Conservation (phyloP, 2,329 filamentous ascomycete species). For the Colletotrichum truncatum region DNA sequence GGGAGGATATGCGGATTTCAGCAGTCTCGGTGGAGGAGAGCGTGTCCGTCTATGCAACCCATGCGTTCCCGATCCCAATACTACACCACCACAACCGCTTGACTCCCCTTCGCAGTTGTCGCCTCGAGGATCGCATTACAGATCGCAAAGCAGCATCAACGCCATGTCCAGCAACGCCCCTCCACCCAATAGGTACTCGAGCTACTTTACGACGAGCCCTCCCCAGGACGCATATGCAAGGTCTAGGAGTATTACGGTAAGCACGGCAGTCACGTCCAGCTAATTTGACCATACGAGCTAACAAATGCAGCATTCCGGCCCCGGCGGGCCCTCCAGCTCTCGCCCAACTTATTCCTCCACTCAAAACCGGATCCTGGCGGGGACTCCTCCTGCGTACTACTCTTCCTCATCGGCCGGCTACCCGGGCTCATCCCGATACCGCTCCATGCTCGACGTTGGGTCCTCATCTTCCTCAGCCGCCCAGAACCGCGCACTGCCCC, state of each 20-base stretch:
- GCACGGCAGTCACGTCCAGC: not conserved
- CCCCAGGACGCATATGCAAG: constrained; percentile 44
- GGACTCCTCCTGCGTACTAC: constrained; percentile 47
- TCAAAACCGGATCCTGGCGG: constrained; percentile 50
- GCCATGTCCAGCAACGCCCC: constrained; percentile 40
- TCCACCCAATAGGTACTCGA: constrained; percentile 43
- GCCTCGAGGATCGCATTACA: constrained; percentile 49
- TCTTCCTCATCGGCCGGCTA: constrained; percentile 36
- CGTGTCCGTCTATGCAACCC: constrained; percentile 69
- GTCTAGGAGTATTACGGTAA: constrained; percentile 28
- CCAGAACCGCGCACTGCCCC: constrained; percentile 49
- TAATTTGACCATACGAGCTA: constrained; percentile 21
- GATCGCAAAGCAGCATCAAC: constrained; percentile 56
- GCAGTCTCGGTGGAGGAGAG: constrained; percentile 61
- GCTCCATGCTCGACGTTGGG: constrained; percentile 43
- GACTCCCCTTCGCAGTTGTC: constrained; percentile 43
- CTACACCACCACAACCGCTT: constrained; percentile 57
- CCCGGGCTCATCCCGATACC: constrained; percentile 34
- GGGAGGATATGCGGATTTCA: constrained; percentile 52
- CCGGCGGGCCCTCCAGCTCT: constrained; percentile 34
- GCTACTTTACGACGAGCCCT: constrained; percentile 45
- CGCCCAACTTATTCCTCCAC: constrained; percentile 45
- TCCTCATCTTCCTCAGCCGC: constrained; percentile 45
- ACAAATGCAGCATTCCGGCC: constrained; percentile 35
- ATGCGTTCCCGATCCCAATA: constrained; percentile 70